phyloP scores from a whole-genome alignment of 257 asterid genomes.

The Striga asiatica region DNA sequence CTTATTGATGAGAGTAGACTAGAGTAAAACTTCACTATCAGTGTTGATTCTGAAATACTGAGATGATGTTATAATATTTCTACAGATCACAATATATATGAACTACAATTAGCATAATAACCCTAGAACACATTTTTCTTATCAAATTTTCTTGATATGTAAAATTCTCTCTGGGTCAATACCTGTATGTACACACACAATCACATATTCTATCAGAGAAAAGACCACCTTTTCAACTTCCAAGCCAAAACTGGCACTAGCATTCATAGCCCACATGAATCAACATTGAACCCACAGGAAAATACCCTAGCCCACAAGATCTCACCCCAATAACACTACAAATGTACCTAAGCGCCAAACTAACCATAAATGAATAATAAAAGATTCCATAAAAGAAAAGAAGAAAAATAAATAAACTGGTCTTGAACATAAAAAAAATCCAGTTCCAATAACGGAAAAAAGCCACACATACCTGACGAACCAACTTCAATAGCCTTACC shows the following conservation, averaged over 20 bases:
- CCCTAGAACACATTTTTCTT: neutral
- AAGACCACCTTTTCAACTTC: neutral
- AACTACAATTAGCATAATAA: neutral
- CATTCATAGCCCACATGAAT: neutral
- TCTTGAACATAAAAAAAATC: too few species aligned
- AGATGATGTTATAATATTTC: neutral
- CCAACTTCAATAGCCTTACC: conserved; percentile 23
- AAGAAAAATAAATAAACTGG: too few species aligned
- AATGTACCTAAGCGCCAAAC: too few species aligned
- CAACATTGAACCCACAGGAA: too few species aligned
- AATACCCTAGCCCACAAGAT: too few species aligned
- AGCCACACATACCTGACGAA: conserved; percentile 28
- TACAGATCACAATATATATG: neutral
- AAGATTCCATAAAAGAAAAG: too few species aligned
- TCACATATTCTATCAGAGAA: too few species aligned
- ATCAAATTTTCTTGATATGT: neutral
- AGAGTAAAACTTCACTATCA: too few species aligned
- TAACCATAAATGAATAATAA: too few species aligned
- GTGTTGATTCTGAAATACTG: neutral
- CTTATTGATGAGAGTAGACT: too few species aligned
- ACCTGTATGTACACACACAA: too few species aligned
- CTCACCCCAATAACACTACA: too few species aligned
- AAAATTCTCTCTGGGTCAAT: neutral
- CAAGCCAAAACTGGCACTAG: neutral
- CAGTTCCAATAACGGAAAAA: neutral